Evolutionary conservation across 306 rosid genomes (phyloP).

Genomic region (Dalbergia cultrata): DNA sequence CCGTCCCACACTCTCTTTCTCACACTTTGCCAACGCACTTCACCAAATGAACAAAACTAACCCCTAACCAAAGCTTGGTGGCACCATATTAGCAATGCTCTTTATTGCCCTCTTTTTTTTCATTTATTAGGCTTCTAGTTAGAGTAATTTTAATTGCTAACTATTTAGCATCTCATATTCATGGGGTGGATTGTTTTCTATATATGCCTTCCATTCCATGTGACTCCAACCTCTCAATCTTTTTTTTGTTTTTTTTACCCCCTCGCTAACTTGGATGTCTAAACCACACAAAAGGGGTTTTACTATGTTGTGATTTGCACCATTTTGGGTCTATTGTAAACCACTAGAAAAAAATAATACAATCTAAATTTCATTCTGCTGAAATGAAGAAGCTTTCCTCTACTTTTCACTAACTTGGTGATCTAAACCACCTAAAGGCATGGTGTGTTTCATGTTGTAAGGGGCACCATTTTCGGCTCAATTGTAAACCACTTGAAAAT

Average conservation of each 20-base stretch:
- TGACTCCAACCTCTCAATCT: constrained; percentile 41
- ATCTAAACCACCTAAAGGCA: neutral
- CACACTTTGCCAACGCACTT: constrained; percentile 94
- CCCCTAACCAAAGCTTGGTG: constrained; percentile 52
- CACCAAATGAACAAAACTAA: constrained; percentile 46
- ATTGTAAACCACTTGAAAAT: constrained; percentile 1
- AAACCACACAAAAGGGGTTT: constrained; percentile 40
- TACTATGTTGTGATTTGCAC: constrained; percentile 33
- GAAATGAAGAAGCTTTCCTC: neutral
- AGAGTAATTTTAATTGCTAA: constrained; percentile 21
- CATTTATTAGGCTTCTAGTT: neutral
- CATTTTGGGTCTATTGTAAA: constrained; percentile 12
- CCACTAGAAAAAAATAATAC: neutral
- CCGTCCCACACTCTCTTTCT: constrained; percentile 95
- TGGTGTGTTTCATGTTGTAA: neutral
- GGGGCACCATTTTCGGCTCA: neutral
- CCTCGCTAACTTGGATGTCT: constrained; percentile 26
- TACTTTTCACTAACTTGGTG: neutral
- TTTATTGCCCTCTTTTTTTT: neutral
- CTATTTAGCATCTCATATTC: constrained; percentile 32
- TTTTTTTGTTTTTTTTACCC: neutral
- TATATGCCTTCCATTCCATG: constrained; percentile 8
- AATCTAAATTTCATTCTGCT: neutral
- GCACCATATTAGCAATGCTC: constrained; percentile 48
- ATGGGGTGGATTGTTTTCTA: constrained; percentile 41